Evolutionary conservation across 176 grass and related monocot species (phyloP), one percentile per base, ranked within the genome.

Genomic region (Aegilops bicornis): DNA sequence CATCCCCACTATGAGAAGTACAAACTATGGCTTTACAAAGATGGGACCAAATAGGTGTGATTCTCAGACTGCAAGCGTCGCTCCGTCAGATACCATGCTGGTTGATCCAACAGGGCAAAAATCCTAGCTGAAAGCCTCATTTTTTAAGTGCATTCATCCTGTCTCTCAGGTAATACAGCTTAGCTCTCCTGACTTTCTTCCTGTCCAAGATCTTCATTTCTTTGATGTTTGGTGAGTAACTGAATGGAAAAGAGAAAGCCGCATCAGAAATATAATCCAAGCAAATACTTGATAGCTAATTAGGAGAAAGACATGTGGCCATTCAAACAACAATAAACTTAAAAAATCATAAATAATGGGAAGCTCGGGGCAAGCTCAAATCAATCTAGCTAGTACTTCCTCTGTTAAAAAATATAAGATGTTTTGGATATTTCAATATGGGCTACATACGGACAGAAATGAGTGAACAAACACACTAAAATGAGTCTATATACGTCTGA

Each of bases 131-230:
- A 43, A 43, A 58, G 64, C 72, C 73, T 95, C 64, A 94, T 89
- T 91, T 95, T 71, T 66, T 98, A 32, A 95, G 90, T 60, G 93
- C 78, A 72, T 98, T 98, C 93, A 98, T 90, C 86, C 96, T 92
- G 61, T 98, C 90, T 76, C 96, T 91, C 54, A 98, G 90, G 82
- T 98, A 98, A 71, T 98, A 96, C 84, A 98, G 90, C 82, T 96
- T 98, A 27, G 96, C 93, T 69, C 96, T 96, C 75, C 88, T 86
- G 23, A 94, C 91, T 82, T 89, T 96, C 88, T 94, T 98, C 89
- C 88, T 89, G 90, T 95, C 93, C 60, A 98, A 42, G 81, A 98
- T 86, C 89, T 95, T 92, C 66, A 98, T 90, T 87, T 95, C 96
- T 87, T 92, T 98, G 58, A 91, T 95, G 88, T 95, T 94, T 58